phyloP scores from a whole-genome alignment of 371 early-diverging fungal genomes.

The Dichotomocladium elegans region DNA sequence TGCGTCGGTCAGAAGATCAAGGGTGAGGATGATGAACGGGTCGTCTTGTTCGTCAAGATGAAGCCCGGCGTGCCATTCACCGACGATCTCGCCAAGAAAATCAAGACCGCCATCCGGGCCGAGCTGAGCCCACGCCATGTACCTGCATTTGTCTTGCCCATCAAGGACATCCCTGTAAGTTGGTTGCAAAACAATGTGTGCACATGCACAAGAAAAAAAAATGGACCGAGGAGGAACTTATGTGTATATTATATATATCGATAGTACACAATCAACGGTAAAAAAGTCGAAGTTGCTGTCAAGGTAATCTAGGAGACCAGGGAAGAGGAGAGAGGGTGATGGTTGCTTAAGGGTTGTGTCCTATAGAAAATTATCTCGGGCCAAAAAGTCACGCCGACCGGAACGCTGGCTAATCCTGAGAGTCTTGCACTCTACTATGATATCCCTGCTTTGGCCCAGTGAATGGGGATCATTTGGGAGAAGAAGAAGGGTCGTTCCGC shows the following conservation, averaged over 20 bases:
- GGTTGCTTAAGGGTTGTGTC: background rate
- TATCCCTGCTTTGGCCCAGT: constrained; percentile 57
- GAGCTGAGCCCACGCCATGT: constrained; percentile 92
- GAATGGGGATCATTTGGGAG: too few species aligned
- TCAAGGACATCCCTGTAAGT: constrained; percentile 82
- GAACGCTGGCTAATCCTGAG: constrained; percentile 86
- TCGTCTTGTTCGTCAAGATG: constrained; percentile 87
- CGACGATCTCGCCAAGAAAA: constrained; percentile 49
- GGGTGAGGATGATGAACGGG: constrained; percentile 83
- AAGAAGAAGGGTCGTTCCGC: too few species aligned
- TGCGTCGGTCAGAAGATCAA: constrained; percentile 82
- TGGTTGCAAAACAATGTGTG: too few species aligned
- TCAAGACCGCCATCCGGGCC: constrained; percentile 74
- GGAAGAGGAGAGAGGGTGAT: background rate
- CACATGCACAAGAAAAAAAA: background rate
- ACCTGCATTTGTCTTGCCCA: constrained; percentile 82
- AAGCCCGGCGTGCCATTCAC: constrained; percentile 34
- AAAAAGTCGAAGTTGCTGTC: constrained; percentile 96
- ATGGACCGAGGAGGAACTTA: background rate
- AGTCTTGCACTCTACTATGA: constrained; percentile 71
- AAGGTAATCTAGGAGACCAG: constrained; percentile 67
- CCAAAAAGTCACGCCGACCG: constrained; percentile 66
- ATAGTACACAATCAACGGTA: constrained; percentile 92
- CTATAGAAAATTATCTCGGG: constrained; percentile 75
- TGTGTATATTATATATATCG: background rate